These are phyloP conservation scores for Lactarius quietus DNA, from an alignment of 768 basidiomycete genomes.

Conservation along the genomic window DNA sequence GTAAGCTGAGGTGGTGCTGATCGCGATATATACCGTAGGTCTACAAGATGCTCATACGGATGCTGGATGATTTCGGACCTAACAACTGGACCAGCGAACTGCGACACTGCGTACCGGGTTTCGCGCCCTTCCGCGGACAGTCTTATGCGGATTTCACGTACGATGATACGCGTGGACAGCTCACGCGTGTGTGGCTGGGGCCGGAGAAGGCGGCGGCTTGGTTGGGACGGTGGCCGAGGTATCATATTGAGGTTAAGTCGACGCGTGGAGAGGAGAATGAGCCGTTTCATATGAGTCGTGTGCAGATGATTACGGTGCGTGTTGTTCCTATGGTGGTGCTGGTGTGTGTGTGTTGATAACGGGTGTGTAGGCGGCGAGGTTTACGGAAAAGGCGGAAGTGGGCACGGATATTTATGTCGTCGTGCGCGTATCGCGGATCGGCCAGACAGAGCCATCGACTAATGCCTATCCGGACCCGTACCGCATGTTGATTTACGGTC, in stretches of 20 bases:
- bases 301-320: slow-evolving; percentile 29
- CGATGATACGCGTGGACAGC: slow-evolving; percentile 25
- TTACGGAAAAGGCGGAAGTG: background rate
- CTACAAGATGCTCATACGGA: slow-evolving; percentile 18
- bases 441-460: background rate
- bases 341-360: too few relatives aligned
- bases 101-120: slow-evolving; percentile 22
- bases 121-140: slow-evolving; percentile 20
- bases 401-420: slow-evolving; percentile 14
- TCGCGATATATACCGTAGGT: too few relatives aligned
- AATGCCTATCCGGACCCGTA: slow-evolving; percentile 14
- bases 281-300: slow-evolving; percentile 30
- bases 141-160: slow-evolving; percentile 31
- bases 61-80: slow-evolving; percentile 25
- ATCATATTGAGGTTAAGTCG: slow-evolving; percentile 33
- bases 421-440: slow-evolving; percentile 13
- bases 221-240: slow-evolving; percentile 29
- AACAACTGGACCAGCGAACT: slow-evolving; percentile 33
- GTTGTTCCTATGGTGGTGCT: background rate
- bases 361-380: background rate
- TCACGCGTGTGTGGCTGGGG: slow-evolving; percentile 28
- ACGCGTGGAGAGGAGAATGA: slow-evolving; percentile 23
- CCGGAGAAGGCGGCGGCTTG: slow-evolving; percentile 20
- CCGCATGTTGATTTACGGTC: slow-evolving; percentile 4
- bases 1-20: too few relatives aligned